phyloP scores from a whole-genome alignment of 495 filamentous ascomycete genomes.

The Neurospora sp. region DNA sequence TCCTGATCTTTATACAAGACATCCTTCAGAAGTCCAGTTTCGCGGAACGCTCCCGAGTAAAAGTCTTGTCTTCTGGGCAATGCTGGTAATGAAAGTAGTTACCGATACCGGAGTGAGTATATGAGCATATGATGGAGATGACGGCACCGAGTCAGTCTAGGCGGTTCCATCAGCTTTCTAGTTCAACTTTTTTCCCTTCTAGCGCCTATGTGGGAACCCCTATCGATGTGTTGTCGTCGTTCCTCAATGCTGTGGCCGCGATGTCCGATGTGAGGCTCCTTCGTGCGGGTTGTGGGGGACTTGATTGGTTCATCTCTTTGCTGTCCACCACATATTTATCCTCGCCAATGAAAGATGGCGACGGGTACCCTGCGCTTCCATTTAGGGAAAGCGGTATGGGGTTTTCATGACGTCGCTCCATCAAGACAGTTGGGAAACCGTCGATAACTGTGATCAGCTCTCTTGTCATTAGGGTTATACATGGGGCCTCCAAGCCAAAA shows the following conservation, averaged over 20 bases:
- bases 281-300: background rate
- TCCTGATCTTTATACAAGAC: background rate
- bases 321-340: background rate
- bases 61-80: no score
- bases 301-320: background rate
- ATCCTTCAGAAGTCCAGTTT: background rate
- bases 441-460: background rate
- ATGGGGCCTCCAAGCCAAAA: background rate
- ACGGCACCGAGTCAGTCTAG: background rate
- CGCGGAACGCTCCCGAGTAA: background rate
- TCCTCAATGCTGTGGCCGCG: background rate
- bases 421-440: background rate
- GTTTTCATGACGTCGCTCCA: background rate
- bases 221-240: background rate
- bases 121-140: background rate
- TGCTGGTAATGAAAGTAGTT: background rate
- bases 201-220: background rate
- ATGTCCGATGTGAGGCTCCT: background rate
- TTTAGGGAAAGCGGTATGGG: background rate
- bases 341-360: background rate
- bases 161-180: background rate
- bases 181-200: background rate
- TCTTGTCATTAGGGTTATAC: background rate
- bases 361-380: background rate
- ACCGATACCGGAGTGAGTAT: background rate